Conservation (phyloP, 1,139 yeast species). For the Lodderomyces beijingensis region DNA sequence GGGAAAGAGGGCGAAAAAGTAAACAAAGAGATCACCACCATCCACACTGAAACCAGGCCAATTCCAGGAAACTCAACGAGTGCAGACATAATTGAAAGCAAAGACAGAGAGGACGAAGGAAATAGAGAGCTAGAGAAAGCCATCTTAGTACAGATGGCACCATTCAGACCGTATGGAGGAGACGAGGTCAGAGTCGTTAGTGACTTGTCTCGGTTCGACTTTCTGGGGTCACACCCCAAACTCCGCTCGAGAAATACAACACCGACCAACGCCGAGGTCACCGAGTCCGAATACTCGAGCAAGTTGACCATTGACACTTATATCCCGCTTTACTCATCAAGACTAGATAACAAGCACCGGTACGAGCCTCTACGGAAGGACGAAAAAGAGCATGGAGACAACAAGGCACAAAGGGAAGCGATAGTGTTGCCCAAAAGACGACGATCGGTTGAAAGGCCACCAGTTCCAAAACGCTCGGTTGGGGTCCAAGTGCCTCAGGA, state of each 20-base stretch:
- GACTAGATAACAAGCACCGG: slow-evolving; percentile 7
- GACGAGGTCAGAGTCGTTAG: slow-evolving; percentile 24
- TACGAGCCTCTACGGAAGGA: neutral
- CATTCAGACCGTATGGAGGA: slow-evolving; percentile 21
- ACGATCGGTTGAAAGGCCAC: slow-evolving; percentile 1
- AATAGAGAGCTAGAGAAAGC: too few species aligned
- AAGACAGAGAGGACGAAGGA: too few species aligned
- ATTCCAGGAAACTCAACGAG: too few species aligned
- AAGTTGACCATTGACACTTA: slow-evolving; percentile 15
- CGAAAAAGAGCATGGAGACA: neutral
- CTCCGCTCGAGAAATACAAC: slow-evolving; percentile 26
- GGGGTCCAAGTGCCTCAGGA: slow-evolving; percentile 12
- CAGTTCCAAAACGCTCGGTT: slow-evolving; percentile 5
- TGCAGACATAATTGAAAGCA: too few species aligned
- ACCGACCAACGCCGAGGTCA: slow-evolving; percentile 19
- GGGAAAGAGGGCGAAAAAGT: too few species aligned
- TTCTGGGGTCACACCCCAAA: slow-evolving; percentile 18
- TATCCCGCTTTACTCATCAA: slow-evolving; percentile 14
- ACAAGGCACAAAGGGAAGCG: neutral
- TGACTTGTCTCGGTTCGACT: slow-evolving; percentile 29
- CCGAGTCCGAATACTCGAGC: slow-evolving; percentile 11
- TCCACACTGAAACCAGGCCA: too few species aligned
- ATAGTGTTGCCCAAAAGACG: neutral
- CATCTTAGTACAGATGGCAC: too few species aligned
- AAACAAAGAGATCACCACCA: too few species aligned